phyloP scores from a whole-genome alignment of 106 monocot species.

The Dendrobium officinale region DNA sequence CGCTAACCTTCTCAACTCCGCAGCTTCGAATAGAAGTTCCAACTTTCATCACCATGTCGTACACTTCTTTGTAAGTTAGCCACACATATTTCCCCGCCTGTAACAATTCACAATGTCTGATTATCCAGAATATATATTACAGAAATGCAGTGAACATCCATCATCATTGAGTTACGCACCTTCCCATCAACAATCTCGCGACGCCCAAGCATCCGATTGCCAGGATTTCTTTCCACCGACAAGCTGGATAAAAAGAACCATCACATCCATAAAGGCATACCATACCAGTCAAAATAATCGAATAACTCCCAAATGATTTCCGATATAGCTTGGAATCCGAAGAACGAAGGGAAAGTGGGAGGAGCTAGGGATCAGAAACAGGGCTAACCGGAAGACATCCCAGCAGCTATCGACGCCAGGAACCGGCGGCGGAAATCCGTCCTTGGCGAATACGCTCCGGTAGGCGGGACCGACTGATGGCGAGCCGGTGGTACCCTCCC shows the following conservation, averaged over 20 bases:
- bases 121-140: not conserved
- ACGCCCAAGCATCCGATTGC: constrained; percentile 73
- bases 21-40: constrained; percentile 58
- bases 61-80: constrained; percentile 76
- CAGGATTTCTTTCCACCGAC: constrained; percentile 55
- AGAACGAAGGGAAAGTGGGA: not conserved
- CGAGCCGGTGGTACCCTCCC: constrained; percentile 18
- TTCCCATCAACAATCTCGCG: constrained; percentile 62
- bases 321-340: not conserved
- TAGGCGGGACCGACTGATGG: constrained; percentile 73
- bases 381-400: constrained; percentile 72
- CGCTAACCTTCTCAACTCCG: constrained; percentile 57
- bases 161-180: constrained; percentile 21
- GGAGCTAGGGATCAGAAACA: not conserved
- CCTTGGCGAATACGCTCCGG: constrained; percentile 78
- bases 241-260: constrained; percentile 20
- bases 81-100: constrained; percentile 77
- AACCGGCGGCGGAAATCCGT: constrained; percentile 57
- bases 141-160: not conserved
- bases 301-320: not conserved
- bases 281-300: not conserved
- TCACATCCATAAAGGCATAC: not conserved
- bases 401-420: constrained; percentile 68
- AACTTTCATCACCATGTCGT: constrained; percentile 70
- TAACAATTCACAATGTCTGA: constrained; percentile 33